Percentiles rank a stretch among this genome's conserved stretches.
Evolutionary conservation across 1,284 basidiomycete genomes (phyloP).

Genomic region (Kalmanozyma brasiliensis): DNA sequence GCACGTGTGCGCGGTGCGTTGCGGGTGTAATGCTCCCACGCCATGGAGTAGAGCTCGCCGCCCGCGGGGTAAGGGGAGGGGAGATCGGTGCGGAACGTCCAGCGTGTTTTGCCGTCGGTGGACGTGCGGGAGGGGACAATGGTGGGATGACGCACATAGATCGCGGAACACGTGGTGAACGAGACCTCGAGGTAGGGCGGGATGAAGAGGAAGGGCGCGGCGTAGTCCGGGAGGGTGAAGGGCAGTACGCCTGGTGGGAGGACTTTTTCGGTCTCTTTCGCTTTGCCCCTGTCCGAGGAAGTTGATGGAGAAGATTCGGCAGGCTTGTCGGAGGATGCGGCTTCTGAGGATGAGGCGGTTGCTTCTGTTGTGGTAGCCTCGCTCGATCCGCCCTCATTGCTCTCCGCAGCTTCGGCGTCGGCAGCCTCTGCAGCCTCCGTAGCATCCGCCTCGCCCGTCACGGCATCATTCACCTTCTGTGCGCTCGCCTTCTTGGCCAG

Average conservation of each 20-base stretch:
- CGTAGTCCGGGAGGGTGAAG: conserved; percentile 87
- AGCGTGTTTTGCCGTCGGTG: conserved; percentile 14
- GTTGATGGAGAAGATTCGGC: background rate
- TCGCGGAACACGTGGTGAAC: conserved; percentile 88
- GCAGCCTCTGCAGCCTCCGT: conserved; percentile 16
- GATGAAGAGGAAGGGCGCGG: conserved; percentile 91
- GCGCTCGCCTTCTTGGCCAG: conserved; percentile 49
- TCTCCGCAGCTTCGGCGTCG: conserved; percentile 10
- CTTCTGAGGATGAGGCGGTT: conserved; percentile 4
- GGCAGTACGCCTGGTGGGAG: conserved; percentile 61
- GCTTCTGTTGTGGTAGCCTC: conserved; percentile 14
- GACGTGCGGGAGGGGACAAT: conserved; percentile 75
- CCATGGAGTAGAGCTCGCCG: conserved; percentile 63
- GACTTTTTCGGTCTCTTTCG: conserved; percentile 40
- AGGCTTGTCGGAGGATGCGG: conserved; percentile 7
- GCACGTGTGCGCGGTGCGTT: conserved; percentile 62
- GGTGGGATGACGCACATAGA: conserved; percentile 95
- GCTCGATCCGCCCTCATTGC: background rate
- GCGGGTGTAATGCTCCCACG: conserved; percentile 65
- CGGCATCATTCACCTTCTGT: conserved; percentile 35
- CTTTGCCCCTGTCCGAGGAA: conserved; percentile 16
- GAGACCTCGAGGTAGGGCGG: conserved; percentile 93
- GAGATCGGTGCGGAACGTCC: conserved; percentile 60
- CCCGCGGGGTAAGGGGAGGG: conserved; percentile 63
- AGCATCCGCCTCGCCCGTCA: conserved; percentile 48